Percentiles rank a stretch among this genome's conserved stretches.
Conservation (phyloP, 768 basidiomycete genomes). For the Hysterangium stoloniferum region DNA sequence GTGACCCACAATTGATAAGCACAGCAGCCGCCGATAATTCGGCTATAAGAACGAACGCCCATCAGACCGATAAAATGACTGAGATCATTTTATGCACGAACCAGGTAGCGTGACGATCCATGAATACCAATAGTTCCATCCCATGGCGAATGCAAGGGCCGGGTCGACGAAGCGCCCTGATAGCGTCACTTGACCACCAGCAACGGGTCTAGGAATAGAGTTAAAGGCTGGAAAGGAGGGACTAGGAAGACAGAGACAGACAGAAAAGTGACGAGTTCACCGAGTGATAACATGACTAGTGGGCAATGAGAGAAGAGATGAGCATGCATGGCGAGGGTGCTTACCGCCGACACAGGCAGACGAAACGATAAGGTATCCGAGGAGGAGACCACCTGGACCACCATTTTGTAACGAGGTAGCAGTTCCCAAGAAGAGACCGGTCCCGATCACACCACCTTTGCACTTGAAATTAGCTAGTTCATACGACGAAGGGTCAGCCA, state of each 20-base stretch:
- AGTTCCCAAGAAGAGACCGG: constrained; percentile 30
- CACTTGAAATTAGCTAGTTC: too few species aligned
- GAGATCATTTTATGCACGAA: too few species aligned
- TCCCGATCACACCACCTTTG: constrained; percentile 12
- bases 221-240: constrained; percentile 17
- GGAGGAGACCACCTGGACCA: constrained; percentile 45
- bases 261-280: constrained; percentile 24
- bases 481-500: not conserved
- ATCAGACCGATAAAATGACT: too few species aligned
- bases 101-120: constrained; percentile 15
- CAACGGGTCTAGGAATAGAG: constrained; percentile 22
- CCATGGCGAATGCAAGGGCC: constrained; percentile 35
- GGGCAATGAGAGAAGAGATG: constrained; percentile 10
- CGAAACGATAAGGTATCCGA: constrained; percentile 39
- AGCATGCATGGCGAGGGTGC: constrained; percentile 7
- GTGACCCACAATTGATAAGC: constrained; percentile 45
- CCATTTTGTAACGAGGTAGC: constrained; percentile 35
- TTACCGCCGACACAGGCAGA: constrained; percentile 15
- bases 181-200: constrained; percentile 35
- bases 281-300: constrained; percentile 28
- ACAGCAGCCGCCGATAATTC: constrained; percentile 72
- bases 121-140: constrained; percentile 24
- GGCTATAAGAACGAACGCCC: constrained; percentile 61
- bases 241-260: not conserved
- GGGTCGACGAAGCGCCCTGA: constrained; percentile 47